Base-by-base conservation (phyloP, 164 flowering plant genomes). In the Annona cherimola region DNA sequence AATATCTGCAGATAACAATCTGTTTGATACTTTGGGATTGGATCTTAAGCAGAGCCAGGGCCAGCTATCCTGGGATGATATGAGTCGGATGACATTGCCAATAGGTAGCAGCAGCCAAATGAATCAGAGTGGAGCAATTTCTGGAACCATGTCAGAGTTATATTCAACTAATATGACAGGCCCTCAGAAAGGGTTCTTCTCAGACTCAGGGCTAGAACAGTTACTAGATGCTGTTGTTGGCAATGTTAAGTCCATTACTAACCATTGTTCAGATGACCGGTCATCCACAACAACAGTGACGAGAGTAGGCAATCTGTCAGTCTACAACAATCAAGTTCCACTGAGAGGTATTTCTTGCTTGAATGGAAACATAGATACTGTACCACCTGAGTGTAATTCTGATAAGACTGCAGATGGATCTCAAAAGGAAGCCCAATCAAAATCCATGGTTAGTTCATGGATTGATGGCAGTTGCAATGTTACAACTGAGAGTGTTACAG, bases 181-280 rank as follows among this genome's bases (percentile, higher is more conserved):
- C 50, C 71, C 83, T 1, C 70, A 79, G 55, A 85, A 84, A 75
- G 89, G 86, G n/a, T 77, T 91, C 18, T 89, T 87, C 73, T 77
- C 91, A 2, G 87, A 90, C 71, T 69, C 82, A 70, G 92, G 96
- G 61, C 75, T 88, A 6, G 83, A 87, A 69, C 85, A 86, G 59
- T 74, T 89, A 72, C 70, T 92, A 54, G 78, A 74, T 61, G 84
- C 83, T 77, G 71, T 45, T 72, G 54, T 68, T 70, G 69, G 80
- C 61, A 73, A 54, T 76, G 68, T 84, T 42, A 74, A 39, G 65
- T 71, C 78, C 45, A 45, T 73, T 65, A 62, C 79, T 42, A 80
- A 68, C 61, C 80, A 83, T 45, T 69, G 68, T 77, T 68, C 75
- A 67, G 88, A 87, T 73, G 86, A 82, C 76, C 87, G 75, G 42